These are phyloP conservation scores for Aurifilum marmelostoma DNA, from an alignment of 2,329 filamentous ascomycete genomes.

Conservation along the genomic window DNA sequence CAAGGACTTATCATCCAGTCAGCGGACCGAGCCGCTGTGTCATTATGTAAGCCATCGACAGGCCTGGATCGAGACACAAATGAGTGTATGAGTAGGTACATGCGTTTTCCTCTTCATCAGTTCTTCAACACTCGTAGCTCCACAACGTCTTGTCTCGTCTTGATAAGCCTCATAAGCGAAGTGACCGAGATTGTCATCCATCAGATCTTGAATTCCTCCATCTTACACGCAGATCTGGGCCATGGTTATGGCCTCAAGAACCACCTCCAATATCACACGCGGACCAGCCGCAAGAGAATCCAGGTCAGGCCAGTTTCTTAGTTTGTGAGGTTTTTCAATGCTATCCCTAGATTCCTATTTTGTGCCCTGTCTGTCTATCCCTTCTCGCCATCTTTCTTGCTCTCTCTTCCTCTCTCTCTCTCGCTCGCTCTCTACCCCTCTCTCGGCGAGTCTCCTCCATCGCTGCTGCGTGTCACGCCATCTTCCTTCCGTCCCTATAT, in stretches of 20 bases:
- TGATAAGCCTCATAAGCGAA: neutral
- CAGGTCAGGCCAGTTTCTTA: neutral
- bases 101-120: neutral
- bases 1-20: neutral
- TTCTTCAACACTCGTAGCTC: neutral
- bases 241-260: neutral
- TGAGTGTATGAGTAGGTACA: too few relatives aligned
- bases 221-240: neutral
- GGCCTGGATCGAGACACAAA: too few relatives aligned
- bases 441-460: neutral
- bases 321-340: conserved; percentile 24
- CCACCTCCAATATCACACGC: neutral
- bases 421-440: neutral
- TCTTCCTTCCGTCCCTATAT: neutral
- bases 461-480: neutral
- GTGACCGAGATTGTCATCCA: neutral
- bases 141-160: neutral
- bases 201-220: too few relatives aligned
- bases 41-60: neutral
- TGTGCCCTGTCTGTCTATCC: conserved; percentile 24
- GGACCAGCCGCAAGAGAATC: neutral
- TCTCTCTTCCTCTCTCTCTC: neutral
- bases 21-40: conserved; percentile 1
- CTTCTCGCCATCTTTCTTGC: neutral
- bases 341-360: conserved; percentile 28